Evolutionary conservation across 768 basidiomycete genomes (phyloP), one percentile per base, ranked within the genome.

Genomic region (Mycena capillaripes): DNA sequence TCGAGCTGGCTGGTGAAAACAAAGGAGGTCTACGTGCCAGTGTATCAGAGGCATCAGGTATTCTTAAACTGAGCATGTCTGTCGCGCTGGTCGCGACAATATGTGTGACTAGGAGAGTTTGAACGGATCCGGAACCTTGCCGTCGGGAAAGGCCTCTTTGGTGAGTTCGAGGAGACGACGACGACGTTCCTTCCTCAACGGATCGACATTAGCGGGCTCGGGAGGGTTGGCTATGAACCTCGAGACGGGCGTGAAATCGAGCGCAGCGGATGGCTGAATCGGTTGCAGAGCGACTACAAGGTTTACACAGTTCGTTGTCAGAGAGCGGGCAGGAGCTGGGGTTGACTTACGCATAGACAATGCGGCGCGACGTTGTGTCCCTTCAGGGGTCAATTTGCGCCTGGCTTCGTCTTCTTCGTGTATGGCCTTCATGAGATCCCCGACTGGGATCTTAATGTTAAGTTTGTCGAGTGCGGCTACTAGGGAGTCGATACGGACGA

Each of bases 91-190:
- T n/a, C n/a, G n/a, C n/a, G n/a, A n/a, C n/a, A n/a, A n/a, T n/a
- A n/a, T n/a, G n/a, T n/a, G n/a, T n/a, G n/a, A n/a, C n/a, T n/a
- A n/a, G n/a, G n/a, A n/a, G n/a, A 17, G 14, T 25, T 3, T 52
- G 29, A 55, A 75, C 59, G 73, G 73, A 57, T 75, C 65, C 66
- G 73, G 44, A 29, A 66, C 65, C 65, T 60, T 59, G 55, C 73
- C 73, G 70, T 75, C 70, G 40, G 73, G 73, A 66, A 72, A 75
- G 30, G 66, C 10, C 12, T 72, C 58, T 63, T 75, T 68, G 14
- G 73, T 68, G 55, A 75, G 70, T 64, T 75, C 70, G 59, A 75
- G 27, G 73, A 75, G 73, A 68, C 73, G 73, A 64, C 70, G 73
- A 58, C 66, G 58, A 34, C 66, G 66, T 68, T 68, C 66, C 66